Conservation (phyloP, 2,329 filamentous ascomycete species). For the Hypoxylon sp. region DNA sequence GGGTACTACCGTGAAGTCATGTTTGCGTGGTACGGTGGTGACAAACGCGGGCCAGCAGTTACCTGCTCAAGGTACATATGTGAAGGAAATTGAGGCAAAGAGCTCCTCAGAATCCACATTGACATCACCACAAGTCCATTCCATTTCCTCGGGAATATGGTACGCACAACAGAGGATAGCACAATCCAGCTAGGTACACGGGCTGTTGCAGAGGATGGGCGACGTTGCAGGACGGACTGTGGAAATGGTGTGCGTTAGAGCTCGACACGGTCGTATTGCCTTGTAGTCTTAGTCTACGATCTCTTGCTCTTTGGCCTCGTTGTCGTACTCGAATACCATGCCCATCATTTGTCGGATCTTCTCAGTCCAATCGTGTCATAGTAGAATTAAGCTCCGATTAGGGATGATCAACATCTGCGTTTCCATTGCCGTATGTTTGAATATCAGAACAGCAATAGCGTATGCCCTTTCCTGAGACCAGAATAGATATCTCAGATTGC, state of each 20-base stretch:
- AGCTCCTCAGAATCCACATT: background rate
- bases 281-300: background rate
- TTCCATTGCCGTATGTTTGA: background rate
- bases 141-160: background rate
- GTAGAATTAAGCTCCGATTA: too few species aligned
- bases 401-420: background rate
- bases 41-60: conserved; percentile 2
- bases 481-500: too few species aligned
- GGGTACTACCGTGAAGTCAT: conserved; percentile 4
- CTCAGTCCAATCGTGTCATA: too few species aligned
- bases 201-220: background rate
- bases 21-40: conserved; percentile 20
- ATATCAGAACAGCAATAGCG: too few species aligned
- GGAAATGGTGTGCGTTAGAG: background rate
- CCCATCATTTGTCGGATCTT: too few species aligned
- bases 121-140: background rate
- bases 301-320: background rate
- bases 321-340: background rate
- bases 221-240: background rate
- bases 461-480: too few species aligned
- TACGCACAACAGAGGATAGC: background rate
- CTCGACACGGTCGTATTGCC: background rate
- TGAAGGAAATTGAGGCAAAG: background rate
- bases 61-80: background rate
- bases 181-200: background rate